phyloP scores from a whole-genome alignment of 306 rosid species.

The Mimosa bimucronata region DNA sequence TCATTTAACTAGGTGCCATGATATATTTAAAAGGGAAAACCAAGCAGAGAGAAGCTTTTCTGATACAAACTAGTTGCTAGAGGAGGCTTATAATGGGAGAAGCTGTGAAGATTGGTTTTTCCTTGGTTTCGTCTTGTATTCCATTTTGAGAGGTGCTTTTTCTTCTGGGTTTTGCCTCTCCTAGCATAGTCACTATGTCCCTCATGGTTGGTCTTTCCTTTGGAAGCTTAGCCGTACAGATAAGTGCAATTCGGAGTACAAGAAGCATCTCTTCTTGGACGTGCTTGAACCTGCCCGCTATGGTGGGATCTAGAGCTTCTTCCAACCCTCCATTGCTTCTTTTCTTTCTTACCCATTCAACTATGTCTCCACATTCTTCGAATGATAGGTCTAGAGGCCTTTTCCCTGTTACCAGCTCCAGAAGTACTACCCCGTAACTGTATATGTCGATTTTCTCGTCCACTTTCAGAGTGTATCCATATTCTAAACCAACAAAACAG shows the following conservation, averaged over 20 bases:
- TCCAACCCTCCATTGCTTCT: constrained; percentile 48
- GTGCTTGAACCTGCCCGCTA: constrained; percentile 74
- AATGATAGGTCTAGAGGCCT: constrained; percentile 67
- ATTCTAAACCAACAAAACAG: constrained; percentile 52
- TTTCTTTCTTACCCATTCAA: constrained; percentile 69
- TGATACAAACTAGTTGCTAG: constrained; percentile 28
- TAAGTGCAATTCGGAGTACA: constrained; percentile 78
- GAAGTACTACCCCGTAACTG: constrained; percentile 80
- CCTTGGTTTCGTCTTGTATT: constrained; percentile 45
- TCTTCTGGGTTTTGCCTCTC: constrained; percentile 91
- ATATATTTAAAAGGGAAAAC: not conserved
- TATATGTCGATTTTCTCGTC: constrained; percentile 87
- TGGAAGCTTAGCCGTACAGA: constrained; percentile 79
- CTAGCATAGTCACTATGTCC: constrained; percentile 79
- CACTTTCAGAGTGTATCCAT: constrained; percentile 82
- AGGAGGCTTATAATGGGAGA: constrained; percentile 56
- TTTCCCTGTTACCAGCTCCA: constrained; percentile 80
- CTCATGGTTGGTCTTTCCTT: constrained; percentile 89
- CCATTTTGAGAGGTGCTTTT: constrained; percentile 64
- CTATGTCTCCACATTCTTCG: constrained; percentile 61
- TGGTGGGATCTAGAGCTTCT: constrained; percentile 64
- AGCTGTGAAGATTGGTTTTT: constrained; percentile 58
- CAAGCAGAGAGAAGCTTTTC: constrained; percentile 20
- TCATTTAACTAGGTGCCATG: not conserved
- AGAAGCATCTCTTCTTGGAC: constrained; percentile 91